phyloP scores from a whole-genome alignment of 768 basidiomycete species.

The Mycena alexandri region DNA sequence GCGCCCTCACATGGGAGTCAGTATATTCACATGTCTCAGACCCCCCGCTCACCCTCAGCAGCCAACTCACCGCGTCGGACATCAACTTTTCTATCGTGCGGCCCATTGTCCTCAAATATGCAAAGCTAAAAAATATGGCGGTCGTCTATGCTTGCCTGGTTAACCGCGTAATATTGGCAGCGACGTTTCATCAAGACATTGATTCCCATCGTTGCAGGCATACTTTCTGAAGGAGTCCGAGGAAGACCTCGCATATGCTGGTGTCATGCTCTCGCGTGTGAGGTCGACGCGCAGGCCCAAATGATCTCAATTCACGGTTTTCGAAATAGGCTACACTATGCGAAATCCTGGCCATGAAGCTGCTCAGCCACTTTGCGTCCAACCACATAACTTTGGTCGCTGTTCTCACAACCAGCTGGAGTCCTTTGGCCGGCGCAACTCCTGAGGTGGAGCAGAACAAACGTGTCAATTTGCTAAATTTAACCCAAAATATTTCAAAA shows the following conservation, averaged over 20 bases:
- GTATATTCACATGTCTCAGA: constrained; percentile 44
- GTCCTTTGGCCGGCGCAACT: constrained; percentile 84
- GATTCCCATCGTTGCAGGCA: constrained; percentile 68
- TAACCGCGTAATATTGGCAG: constrained; percentile 61
- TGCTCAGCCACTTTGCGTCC: constrained; percentile 79
- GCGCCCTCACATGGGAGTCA: constrained; percentile 85
- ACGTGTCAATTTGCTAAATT: background rate
- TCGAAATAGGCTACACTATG: constrained; percentile 81
- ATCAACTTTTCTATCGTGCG: constrained; percentile 85
- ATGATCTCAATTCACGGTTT: constrained; percentile 8
- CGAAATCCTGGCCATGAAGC: constrained; percentile 91
- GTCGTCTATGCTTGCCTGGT: constrained; percentile 73
- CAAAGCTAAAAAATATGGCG: constrained; percentile 58
- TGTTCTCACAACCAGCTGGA: constrained; percentile 87
- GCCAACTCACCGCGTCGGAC: constrained; percentile 87
- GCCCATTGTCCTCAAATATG: constrained; percentile 82
- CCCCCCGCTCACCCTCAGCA: constrained; percentile 43
- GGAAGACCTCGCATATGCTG: constrained; percentile 81
- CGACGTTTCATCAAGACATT: background rate
- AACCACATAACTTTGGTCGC: constrained; percentile 83
- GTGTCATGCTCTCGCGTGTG: constrained; percentile 67
- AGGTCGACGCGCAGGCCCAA: background rate
- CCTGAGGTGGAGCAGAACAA: constrained; percentile 46
- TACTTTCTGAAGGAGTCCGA: constrained; percentile 82
- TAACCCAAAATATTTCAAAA: background rate